phyloP scores from a whole-genome alignment of 345 rosid genomes.

The Isatis tinctoria region DNA sequence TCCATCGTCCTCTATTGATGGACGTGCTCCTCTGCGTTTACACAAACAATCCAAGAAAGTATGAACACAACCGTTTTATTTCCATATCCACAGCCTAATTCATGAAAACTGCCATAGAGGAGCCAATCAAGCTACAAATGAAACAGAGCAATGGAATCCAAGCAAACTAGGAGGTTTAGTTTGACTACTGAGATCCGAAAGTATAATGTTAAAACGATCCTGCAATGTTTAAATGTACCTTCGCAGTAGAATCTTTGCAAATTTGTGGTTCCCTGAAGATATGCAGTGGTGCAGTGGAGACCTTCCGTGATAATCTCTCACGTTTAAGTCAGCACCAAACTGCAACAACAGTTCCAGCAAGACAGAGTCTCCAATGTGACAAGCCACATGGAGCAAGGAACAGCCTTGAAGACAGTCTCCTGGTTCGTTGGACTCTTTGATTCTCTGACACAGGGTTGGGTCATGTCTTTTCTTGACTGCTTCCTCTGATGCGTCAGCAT shows the following conservation, averaged over 20 bases:
- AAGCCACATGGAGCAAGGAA: slow-evolving; percentile 80
- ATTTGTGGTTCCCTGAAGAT: slow-evolving; percentile 47
- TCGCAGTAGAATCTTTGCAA: slow-evolving; percentile 77
- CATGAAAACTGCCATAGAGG: background rate
- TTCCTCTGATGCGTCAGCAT: slow-evolving; percentile 29
- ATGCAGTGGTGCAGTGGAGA: slow-evolving; percentile 87
- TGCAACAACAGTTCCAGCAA: slow-evolving; percentile 83
- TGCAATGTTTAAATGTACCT: slow-evolving; percentile 41
- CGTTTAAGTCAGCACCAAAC: slow-evolving; percentile 70
- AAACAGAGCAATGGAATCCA: background rate
- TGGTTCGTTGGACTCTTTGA: slow-evolving; percentile 52
- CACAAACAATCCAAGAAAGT: background rate
- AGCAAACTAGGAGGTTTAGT: background rate
- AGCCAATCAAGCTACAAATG: background rate
- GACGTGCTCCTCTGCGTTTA: slow-evolving; percentile 64
- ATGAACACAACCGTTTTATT: background rate
- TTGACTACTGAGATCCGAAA: background rate
- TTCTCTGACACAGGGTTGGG: slow-evolving; percentile 57
- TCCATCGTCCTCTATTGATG: slow-evolving; percentile 64
- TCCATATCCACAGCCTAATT: background rate
- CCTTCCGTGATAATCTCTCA: slow-evolving; percentile 68
- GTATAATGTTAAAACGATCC: background rate
- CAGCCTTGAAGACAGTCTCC: slow-evolving; percentile 79
- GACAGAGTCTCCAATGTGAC: slow-evolving; percentile 51
- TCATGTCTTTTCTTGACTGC: slow-evolving; percentile 38